Conservation (phyloP, 345 rosid genomes). For the Melaleuca alternifolia region DNA sequence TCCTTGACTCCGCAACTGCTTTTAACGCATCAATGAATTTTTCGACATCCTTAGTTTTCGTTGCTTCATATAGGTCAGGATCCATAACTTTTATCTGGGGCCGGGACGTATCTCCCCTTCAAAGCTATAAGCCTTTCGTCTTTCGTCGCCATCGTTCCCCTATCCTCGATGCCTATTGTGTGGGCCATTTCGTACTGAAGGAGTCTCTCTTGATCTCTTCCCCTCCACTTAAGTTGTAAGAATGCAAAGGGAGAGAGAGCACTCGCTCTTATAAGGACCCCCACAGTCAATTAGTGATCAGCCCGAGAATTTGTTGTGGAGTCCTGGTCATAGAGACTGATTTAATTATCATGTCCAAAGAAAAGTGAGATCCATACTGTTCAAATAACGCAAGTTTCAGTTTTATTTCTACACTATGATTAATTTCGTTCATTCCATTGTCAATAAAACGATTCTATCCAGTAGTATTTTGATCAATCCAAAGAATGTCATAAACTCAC, state of each 20-base stretch:
- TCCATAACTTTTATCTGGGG: not conserved
- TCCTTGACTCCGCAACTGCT: not conserved
- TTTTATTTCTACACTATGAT: not conserved
- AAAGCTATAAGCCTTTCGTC: not conserved
- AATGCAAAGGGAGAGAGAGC: too few species aligned
- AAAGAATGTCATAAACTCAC: not conserved
- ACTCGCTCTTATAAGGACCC: too few species aligned
- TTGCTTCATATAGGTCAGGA: not conserved
- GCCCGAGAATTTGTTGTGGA: not conserved
- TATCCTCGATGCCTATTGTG: not conserved
- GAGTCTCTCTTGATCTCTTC: too few species aligned
- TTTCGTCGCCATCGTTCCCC: not conserved
- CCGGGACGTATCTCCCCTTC: not conserved
- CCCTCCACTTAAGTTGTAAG: too few species aligned
- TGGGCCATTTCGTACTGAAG: not conserved
- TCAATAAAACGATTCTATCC: not conserved
- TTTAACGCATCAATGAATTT: not conserved
- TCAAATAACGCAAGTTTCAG: not conserved
- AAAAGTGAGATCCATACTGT: not conserved
- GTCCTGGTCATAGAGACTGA: too few species aligned
- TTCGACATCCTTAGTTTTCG: not conserved
- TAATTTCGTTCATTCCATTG: not conserved
- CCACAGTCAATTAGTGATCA: rapidly evolving
- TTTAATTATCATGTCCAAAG: not conserved
- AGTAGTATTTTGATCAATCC: not conserved